Evolutionary conservation across 2,329 filamentous ascomycete species (phyloP).

Genomic region (Tolypocladium ovalisporum): DNA sequence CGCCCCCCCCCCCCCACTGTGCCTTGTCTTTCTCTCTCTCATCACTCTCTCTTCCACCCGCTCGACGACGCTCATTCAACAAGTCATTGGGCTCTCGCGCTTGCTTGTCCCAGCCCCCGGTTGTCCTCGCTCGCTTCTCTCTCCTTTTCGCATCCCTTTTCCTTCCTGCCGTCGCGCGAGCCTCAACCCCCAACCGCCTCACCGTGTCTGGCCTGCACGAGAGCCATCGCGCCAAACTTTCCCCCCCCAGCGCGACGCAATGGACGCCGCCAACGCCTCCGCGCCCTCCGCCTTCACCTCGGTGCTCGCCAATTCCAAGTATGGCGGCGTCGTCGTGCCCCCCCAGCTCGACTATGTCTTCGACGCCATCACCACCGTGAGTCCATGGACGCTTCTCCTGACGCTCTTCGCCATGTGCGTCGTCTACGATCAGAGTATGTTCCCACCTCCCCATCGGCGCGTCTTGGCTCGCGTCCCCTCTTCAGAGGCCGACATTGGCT

Average conservation of each 20-base stretch:
- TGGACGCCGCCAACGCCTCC: conserved; percentile 49
- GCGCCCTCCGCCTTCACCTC: conserved; percentile 62
- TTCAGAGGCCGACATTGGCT: background rate
- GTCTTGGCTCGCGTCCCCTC: background rate
- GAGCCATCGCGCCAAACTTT: background rate
- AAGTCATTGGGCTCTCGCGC: background rate
- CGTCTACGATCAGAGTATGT: conserved; percentile 83
- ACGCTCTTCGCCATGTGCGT: conserved; percentile 62
- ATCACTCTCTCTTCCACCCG: background rate
- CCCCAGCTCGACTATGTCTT: conserved; percentile 45
- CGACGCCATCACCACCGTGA: conserved; percentile 45
- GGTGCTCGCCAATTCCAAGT: conserved; percentile 51
- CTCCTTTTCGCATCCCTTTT: background rate
- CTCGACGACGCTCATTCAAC: background rate
- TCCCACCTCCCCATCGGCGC: background rate
- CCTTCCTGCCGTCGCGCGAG: background rate
- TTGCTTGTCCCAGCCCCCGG: background rate
- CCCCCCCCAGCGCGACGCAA: conserved; percentile 13
- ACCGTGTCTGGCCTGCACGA: background rate
- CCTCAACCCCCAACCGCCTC: background rate
- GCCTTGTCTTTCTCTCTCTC: background rate
- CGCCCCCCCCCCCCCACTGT: background rate
- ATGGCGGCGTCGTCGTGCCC: conserved; percentile 36
- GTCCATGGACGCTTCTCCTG: conserved; percentile 51
- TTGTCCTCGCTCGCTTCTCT: background rate